Evolutionary conservation across 345 rosid species (phyloP), one percentile per base, ranked within the genome.

Genomic region (Salix viminalis): DNA sequence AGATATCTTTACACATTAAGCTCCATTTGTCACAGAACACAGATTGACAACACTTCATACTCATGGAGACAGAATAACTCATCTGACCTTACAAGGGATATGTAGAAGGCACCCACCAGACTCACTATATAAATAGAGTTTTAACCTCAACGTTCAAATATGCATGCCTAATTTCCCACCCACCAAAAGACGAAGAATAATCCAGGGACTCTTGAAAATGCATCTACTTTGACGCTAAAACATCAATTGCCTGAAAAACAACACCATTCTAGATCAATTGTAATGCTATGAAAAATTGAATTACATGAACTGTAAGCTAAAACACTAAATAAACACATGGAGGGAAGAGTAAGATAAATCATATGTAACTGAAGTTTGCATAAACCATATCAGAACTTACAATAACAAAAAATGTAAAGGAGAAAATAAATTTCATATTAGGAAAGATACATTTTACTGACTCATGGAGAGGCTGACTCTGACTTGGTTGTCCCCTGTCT

Each of bases 401-500:
- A 44, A 28, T 32, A 65, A 48, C 12, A 26, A 64, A 65, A 52
- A 5, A 28, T 2, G 42, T 19, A 7, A 34, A 30, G 12, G 23
- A 11, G 72, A 30, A 39, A 72, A 18, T 30, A 56, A 67, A 39
- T 60, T 23, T 15, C 16, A n/a, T 8, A 30, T 15, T 23, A 44
- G 6, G 18, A 28, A 11, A 32, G 60, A 12, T 65, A 65, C 70
- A n/a, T 54, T 70, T 52, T 2, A 44, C 23, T 46, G 69, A 70
- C 81, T 83, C 67, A 77, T 75, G 67, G 74, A 66, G 90, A 89
- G 44, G 93, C 46, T 42, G 97, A 82, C 70, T 90, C 91, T 23
- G 97, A 73, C 11, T 79, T 74, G 39, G 83, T 78, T 21, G 88
- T 79, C 26, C 77, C 91, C 80, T 87, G 88, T 79, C 85, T 84